phyloP scores from a whole-genome alignment of 2,329 filamentous ascomycete genomes.

The Aspergillus sp. region DNA sequence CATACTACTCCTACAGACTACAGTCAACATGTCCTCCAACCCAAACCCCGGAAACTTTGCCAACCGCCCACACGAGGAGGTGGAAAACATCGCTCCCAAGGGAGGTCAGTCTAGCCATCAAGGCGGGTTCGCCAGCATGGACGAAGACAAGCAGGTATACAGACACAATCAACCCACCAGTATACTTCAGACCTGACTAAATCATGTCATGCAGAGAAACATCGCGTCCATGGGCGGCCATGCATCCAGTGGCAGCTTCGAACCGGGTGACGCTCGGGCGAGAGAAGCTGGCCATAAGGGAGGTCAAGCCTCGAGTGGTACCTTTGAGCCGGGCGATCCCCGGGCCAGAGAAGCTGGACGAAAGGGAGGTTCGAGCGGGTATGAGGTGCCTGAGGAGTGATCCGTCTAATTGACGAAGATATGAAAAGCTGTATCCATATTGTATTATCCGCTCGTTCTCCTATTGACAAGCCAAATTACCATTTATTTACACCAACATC shows the following conservation, averaged over 20 bases:
- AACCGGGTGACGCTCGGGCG: conserved; percentile 52
- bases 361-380: conserved; percentile 45
- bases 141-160: conserved; percentile 25
- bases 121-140: conserved; percentile 24
- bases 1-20: too few species aligned
- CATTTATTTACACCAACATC: too few species aligned
- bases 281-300: conserved; percentile 56
- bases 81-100: conserved; percentile 48
- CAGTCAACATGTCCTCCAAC: conserved; percentile 17
- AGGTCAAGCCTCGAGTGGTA: conserved; percentile 53
- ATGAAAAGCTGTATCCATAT: too few species aligned
- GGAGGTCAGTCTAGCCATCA: conserved; percentile 29
- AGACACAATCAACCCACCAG: not conserved
- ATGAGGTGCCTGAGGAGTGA: too few species aligned
- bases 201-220: conserved; percentile 38
- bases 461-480: too few species aligned
- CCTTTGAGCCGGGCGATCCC: conserved; percentile 54
- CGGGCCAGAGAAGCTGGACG: conserved; percentile 53
- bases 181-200: too few species aligned
- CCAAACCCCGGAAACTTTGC: conserved; percentile 52
- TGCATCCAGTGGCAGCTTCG: conserved; percentile 54
- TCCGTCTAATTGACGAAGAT: too few species aligned
- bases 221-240: conserved; percentile 57
- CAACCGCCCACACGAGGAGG: conserved; percentile 51
- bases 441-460: too few species aligned